These are phyloP conservation scores for Durusdinium trenchii DNA, from an alignment of 73 alveolate species.

Conservation along the genomic window DNA sequence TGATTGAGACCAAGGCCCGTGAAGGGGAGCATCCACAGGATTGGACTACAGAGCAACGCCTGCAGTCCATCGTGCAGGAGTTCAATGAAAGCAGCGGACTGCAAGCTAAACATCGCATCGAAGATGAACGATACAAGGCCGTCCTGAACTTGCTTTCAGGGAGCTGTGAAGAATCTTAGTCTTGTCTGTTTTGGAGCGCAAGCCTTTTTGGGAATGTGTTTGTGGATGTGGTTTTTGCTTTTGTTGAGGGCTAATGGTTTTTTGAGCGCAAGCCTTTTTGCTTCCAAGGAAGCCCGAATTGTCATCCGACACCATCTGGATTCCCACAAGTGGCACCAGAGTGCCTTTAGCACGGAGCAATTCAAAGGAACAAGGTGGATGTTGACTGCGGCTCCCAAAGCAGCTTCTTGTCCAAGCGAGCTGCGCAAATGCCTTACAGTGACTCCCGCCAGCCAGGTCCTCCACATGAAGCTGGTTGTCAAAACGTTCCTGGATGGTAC, in stretches of 20 bases:
- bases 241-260: background rate
- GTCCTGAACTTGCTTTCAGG: background rate
- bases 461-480: background rate
- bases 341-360: slow-evolving; percentile 32
- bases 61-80: background rate
- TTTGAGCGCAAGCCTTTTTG: background rate
- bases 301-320: background rate
- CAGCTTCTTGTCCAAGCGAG: background rate
- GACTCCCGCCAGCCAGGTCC: background rate
- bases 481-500: background rate
- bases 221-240: background rate
- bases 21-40: background rate
- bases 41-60: background rate
- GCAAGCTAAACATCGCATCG: background rate
- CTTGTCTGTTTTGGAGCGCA: background rate
- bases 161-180: background rate
- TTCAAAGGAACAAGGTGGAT: background rate
- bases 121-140: background rate
- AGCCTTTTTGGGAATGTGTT: background rate
- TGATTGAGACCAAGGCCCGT: background rate
- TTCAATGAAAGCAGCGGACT: background rate
- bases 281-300: background rate
- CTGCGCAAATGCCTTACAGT: background rate
- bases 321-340: slow-evolving; percentile 9
- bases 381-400: background rate